Conservation (phyloP, 352 stramenopile genomes). For the Pythium periplocum region DNA sequence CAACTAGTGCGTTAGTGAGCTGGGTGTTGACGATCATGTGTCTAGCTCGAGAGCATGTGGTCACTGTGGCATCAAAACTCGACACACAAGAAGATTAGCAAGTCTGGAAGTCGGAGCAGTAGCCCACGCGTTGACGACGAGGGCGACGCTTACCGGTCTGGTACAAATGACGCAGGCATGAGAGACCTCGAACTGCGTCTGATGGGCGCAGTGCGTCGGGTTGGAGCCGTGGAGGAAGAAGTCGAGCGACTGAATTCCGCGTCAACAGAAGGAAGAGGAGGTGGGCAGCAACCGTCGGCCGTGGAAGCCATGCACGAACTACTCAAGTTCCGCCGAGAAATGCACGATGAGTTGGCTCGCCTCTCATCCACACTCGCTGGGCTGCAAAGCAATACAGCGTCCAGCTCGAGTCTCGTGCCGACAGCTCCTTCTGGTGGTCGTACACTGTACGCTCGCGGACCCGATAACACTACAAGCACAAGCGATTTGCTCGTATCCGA, state of each 20-base stretch:
- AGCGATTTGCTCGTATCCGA: conserved; percentile 38
- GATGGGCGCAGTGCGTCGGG: conserved; percentile 45
- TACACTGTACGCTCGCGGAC: not conserved
- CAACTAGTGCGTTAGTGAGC: conserved; percentile 3
- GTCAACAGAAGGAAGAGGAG: conserved; percentile 14
- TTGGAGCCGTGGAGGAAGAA: conserved; percentile 56
- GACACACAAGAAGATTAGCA: conserved; percentile 11
- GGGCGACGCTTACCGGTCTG: not conserved
- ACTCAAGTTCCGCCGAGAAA: conserved; percentile 39
- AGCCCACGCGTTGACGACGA: no score
- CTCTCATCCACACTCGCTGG: conserved; percentile 22
- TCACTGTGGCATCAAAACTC: conserved; percentile 68
- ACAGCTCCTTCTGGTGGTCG: conserved; percentile 16
- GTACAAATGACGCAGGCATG: conserved; percentile 18
- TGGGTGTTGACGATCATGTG: not conserved
- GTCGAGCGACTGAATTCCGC: conserved; percentile 48
- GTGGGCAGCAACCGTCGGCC: conserved; percentile 9
- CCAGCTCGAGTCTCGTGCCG: conserved; percentile 16
- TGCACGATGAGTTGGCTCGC: conserved; percentile 50
- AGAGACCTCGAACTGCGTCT: conserved; percentile 54
- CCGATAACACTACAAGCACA: not conserved
- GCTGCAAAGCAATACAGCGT: conserved; percentile 10
- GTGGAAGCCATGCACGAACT: conserved; percentile 26
- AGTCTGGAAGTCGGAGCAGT: no score
- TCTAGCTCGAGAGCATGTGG: conserved; percentile 45